A percentile compares a stretch with the other conserved stretches of the same genome.
Evolutionary conservation across 2,329 filamentous ascomycete species (phyloP).

Genomic region (Fusarium paranaense): DNA sequence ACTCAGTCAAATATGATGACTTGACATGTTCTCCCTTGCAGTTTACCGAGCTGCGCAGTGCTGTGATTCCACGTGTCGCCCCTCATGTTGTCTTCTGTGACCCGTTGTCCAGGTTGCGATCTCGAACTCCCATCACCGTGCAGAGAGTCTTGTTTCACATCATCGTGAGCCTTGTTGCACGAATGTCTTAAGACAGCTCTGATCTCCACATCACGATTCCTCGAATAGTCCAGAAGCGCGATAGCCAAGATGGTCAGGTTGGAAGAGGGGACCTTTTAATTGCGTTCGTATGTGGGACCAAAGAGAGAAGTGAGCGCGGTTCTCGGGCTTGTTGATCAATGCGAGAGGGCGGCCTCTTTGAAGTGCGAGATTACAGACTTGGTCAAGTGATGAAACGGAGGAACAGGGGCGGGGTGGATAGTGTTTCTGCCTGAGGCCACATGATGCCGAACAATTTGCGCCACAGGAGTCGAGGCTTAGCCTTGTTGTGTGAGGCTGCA

Average conservation of each 20-base stretch:
- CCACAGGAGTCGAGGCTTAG: conserved; percentile 27
- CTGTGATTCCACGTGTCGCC: not conserved
- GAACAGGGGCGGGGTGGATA: conserved; percentile 7
- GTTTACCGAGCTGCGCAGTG: not conserved
- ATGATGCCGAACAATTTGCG: conserved; percentile 14
- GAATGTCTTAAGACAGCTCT: conserved; percentile 27
- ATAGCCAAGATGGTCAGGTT: not conserved
- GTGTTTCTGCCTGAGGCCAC: conserved; percentile 37
- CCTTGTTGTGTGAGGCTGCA: conserved; percentile 34
- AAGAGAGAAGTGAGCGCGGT: not conserved
- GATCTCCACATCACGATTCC: conserved; percentile 20
- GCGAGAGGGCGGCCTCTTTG: conserved; percentile 18
- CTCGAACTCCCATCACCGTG: not conserved
- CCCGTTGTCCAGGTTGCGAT: not conserved
- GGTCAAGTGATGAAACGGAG: conserved; percentile 10
- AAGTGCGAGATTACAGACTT: conserved; percentile 2
- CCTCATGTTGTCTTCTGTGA: not conserved
- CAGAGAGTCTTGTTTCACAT: conserved; percentile 14
- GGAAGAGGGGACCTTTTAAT: not conserved
- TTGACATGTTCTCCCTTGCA: not conserved
- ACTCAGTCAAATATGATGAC: not conserved
- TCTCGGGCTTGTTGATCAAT: conserved; percentile 1
- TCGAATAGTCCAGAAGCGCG: not conserved
- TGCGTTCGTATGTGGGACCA: not conserved
- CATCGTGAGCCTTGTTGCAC: not conserved